phyloP scores from a whole-genome alignment of 768 basidiomycete species.

The Trametes coccinea region DNA sequence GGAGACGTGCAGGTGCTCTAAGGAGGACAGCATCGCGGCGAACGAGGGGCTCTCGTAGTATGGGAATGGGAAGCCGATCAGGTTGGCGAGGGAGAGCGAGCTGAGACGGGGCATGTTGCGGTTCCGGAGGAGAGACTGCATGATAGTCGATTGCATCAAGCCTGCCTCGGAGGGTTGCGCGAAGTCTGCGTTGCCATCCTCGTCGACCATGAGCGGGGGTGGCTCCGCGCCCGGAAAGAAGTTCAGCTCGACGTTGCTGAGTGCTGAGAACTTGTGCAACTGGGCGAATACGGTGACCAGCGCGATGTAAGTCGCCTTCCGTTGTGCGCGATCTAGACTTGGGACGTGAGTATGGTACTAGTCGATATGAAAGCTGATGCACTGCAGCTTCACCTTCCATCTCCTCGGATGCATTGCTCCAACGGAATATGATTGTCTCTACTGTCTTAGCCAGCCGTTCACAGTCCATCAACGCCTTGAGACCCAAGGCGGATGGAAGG shows the following conservation, averaged over 20 bases:
- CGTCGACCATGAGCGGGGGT: slow-evolving; percentile 2
- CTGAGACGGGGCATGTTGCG: background rate
- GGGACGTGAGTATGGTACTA: background rate
- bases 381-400: background rate
- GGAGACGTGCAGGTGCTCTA: slow-evolving; percentile 6
- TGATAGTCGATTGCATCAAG: slow-evolving; percentile 13
- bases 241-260: slow-evolving; percentile 11
- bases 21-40: slow-evolving; percentile 3
- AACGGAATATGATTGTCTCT: slow-evolving; percentile 13
- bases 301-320: background rate
- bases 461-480: slow-evolving; percentile 7
- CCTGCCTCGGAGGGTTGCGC: background rate
- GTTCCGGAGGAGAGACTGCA: slow-evolving; percentile 10
- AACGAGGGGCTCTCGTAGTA: slow-evolving; percentile 9
- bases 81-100: slow-evolving; percentile 16
- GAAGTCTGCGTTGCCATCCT: slow-evolving; percentile 4
- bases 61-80: slow-evolving; percentile 18
- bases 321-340: background rate
- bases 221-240: slow-evolving; percentile 7
- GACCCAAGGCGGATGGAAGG: background rate
- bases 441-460: slow-evolving; percentile 8
- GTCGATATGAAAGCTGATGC: background rate
- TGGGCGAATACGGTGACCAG: background rate
- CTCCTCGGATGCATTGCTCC: background rate
- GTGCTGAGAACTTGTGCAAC: slow-evolving; percentile 1